phyloP scores from a whole-genome alignment of 257 asterid species.

The Salvia splendens region DNA sequence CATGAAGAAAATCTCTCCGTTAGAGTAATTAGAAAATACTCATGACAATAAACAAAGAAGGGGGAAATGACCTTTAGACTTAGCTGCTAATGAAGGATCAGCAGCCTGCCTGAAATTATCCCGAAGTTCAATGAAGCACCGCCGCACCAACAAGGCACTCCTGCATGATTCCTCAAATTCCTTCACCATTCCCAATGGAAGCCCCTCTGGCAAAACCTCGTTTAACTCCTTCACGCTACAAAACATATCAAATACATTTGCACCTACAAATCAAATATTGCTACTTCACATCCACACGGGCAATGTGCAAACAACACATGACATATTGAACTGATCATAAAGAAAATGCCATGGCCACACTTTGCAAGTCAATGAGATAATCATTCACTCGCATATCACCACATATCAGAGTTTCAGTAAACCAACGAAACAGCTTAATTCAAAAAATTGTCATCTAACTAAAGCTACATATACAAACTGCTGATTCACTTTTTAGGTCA shows the following conservation, averaged over 20 bases:
- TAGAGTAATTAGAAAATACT: conserved; percentile 3
- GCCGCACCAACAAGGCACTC: conserved; percentile 81
- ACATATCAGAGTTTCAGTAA: conserved; percentile 1
- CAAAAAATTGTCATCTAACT: background rate
- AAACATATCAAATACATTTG: conserved; percentile 26
- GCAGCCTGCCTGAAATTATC: conserved; percentile 77
- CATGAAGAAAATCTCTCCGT: background rate
- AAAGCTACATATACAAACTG: background rate
- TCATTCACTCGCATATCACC: conserved; percentile 6
- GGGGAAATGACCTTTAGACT: conserved; percentile 51
- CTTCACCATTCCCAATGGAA: conserved; percentile 84
- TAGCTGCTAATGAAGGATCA: conserved; percentile 64
- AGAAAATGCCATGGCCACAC: background rate
- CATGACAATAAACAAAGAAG: conserved; percentile 22
- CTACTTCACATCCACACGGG: conserved; percentile 17
- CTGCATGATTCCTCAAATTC: conserved; percentile 89
- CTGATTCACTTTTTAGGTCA: background rate
- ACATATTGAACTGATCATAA: background rate
- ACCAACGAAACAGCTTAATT: background rate
- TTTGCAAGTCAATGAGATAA: background rate
- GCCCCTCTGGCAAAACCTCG: conserved; percentile 77
- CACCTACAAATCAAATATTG: conserved; percentile 16
- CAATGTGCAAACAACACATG: background rate
- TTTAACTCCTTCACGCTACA: conserved; percentile 70
- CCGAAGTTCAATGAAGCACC: conserved; percentile 79